Percentiles rank a stretch among this genome's conserved stretches.
These are phyloP conservation scores for Coemansia sp. DNA, from an alignment of 192 early-diverging fungal species.

Conservation along the genomic window DNA sequence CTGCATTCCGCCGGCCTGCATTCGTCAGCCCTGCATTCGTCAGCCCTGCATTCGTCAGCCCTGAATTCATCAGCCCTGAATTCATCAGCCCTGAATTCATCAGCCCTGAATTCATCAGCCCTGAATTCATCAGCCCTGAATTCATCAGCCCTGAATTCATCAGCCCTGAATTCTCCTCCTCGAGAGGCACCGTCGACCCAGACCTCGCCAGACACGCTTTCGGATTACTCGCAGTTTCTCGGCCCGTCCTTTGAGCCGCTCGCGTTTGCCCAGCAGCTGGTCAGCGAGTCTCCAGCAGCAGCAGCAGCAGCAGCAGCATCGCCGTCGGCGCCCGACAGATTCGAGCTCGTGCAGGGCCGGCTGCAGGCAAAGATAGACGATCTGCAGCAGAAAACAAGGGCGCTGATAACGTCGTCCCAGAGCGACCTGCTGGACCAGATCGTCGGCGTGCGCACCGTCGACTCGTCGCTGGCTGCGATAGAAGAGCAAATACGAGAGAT, in stretches of 20 bases:
- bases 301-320: no score
- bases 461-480: conserved; percentile 22
- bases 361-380: conserved; percentile 6
- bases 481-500: conserved; percentile 47
- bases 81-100: no score
- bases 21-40: no score
- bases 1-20: no score
- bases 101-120: no score
- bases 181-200: not conserved
- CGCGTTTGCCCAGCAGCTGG: not conserved
- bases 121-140: no score
- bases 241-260: not conserved
- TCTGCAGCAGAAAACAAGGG: conserved; percentile 13
- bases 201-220: not conserved
- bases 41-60: no score
- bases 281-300: no score
- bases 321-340: not conserved
- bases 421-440: conserved; percentile 31
- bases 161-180: not conserved
- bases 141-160: no score
- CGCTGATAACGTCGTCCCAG: conserved; percentile 13
- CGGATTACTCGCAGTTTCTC: not conserved
- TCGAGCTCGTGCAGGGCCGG: not conserved
- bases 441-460: conserved; percentile 20
- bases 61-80: no score